Evolutionary conservation across 2,329 filamentous ascomycete genomes (phyloP).

Genomic region (Aspergillus piperis): DNA sequence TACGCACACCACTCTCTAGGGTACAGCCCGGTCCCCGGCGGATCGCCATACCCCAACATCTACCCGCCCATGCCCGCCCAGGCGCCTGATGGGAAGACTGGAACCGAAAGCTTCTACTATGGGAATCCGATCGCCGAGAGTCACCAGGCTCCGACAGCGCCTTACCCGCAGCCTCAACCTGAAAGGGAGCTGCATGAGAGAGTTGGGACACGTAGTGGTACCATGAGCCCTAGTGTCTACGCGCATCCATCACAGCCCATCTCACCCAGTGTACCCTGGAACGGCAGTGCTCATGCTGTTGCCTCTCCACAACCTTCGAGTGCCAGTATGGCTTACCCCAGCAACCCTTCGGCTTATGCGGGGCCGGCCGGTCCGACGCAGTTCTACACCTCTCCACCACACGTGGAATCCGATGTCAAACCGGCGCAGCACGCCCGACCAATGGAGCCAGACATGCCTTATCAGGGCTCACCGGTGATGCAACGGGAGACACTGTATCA

Average conservation of each 20-base stretch:
- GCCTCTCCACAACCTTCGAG: slow-evolving; percentile 25
- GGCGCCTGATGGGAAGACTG: slow-evolving; percentile 50
- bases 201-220: slow-evolving; percentile 11
- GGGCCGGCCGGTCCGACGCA: slow-evolving; percentile 19
- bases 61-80: slow-evolving; percentile 71
- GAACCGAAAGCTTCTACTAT: slow-evolving; percentile 80
- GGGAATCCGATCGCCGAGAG: slow-evolving; percentile 57
- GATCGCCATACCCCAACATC: slow-evolving; percentile 57
- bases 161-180: slow-evolving; percentile 50
- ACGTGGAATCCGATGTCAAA: slow-evolving; percentile 18
- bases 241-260: slow-evolving; percentile 19
- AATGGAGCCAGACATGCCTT: slow-evolving; percentile 19
- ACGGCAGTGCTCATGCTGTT: slow-evolving; percentile 20
- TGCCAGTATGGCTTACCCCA: slow-evolving; percentile 17
- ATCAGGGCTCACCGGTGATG: slow-evolving; percentile 24
- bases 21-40: slow-evolving; percentile 53
- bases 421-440: slow-evolving; percentile 24
- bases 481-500: slow-evolving; percentile 28
- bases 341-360: slow-evolving; percentile 20
- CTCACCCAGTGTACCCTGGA: slow-evolving; percentile 24
- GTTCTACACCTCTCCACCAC: slow-evolving; percentile 21
- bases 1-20: slow-evolving; percentile 79
- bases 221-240: slow-evolving; percentile 26
- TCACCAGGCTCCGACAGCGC: slow-evolving; percentile 53
- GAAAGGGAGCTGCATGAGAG: slow-evolving; percentile 19